phyloP scores from a whole-genome alignment of 805 yeast species.

The Candida incommunis region DNA sequence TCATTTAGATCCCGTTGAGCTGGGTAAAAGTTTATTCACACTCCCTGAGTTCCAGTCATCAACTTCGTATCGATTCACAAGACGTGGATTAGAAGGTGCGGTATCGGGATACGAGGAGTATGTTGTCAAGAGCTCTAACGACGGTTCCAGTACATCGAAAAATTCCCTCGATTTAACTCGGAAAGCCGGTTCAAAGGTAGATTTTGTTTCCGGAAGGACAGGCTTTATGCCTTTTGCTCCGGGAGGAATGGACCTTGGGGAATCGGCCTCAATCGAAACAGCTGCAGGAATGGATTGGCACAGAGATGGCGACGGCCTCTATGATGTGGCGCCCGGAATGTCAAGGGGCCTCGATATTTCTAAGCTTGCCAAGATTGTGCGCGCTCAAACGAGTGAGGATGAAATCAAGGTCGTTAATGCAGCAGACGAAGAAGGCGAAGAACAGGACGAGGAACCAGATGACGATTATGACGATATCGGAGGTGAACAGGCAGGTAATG shows the following conservation, averaged over 20 bases:
- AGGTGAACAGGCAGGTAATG: too few species aligned
- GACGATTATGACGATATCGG: slow-evolving; percentile 10
- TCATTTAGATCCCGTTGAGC: background rate
- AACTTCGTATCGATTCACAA: background rate
- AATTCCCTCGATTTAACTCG: slow-evolving; percentile 65
- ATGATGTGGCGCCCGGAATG: slow-evolving; percentile 74
- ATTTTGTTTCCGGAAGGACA: slow-evolving; percentile 53
- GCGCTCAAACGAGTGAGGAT: slow-evolving; percentile 24
- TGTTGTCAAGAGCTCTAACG: background rate
- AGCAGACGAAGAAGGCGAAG: slow-evolving; percentile 5
- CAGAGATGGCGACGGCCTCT: slow-evolving; percentile 59
- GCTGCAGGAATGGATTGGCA: slow-evolving; percentile 29
- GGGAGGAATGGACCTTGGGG: slow-evolving; percentile 49
- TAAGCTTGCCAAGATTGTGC: slow-evolving; percentile 21
- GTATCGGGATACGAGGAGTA: background rate
- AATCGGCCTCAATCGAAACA: too few species aligned
- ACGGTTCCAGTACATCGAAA: slow-evolving; percentile 32
- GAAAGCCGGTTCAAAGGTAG: slow-evolving; percentile 45
- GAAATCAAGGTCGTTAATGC: slow-evolving; percentile 6
- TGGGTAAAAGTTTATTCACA: background rate
- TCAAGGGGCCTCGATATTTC: slow-evolving; percentile 48
- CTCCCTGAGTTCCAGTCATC: background rate
- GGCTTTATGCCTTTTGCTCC: slow-evolving; percentile 82
- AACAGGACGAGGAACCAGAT: slow-evolving; percentile 6
- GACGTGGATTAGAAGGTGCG: background rate